Base-by-base conservation (phyloP, 164 flowering plant genomes). In the Dillenia turbinata region DNA sequence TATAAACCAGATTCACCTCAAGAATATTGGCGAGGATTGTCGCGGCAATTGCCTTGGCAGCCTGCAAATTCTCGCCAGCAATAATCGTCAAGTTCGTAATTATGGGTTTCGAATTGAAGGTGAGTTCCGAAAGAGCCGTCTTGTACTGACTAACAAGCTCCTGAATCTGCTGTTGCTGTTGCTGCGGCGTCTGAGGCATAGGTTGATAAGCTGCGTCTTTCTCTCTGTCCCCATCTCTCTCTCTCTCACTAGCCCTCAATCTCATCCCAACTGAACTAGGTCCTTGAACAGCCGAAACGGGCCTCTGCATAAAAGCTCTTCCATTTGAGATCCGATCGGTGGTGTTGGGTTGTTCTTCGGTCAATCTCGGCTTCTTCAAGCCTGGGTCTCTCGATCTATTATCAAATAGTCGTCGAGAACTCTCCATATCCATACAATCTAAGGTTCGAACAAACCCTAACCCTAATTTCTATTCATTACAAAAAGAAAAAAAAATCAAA, bases 71-170 rank as follows among this genome's bases (percentile, higher is more conserved):
- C 77, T 95, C 97, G 0, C 97, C 99, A 1, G 99, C 99, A 26
- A 95, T 92, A 44, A 95, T 95, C 0, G 99, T 92, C 79, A 95
- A 72, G 66, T 92, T 95, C 1, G 97, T 95, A 46, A 95, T 95
- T 22, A 92, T 92, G 24, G 99, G 99, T 70, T 94, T 94, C 12
- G 97, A 92, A 69, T 94, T 94, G 73, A 94, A 86, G 0, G 96
- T 94, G 49, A 94, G 83, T 77, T 94, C 99, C 4, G 90, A 80
- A 0, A 94, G 75, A 0, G 97, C 99, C 1, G 83, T 75, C 77
- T 76, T 84, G 76, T 94, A 94, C 88, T 88, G 96, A 63, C 69
- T 79, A 43, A 92, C 84, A 14, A 94, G 87, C 73, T 94, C 97
- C 60, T 80, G 84, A 51, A 78, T 77, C 65, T 52, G 83, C 65